Conservation (phyloP, 2,329 filamentous ascomycete species). For the Phoma herbarum region DNA sequence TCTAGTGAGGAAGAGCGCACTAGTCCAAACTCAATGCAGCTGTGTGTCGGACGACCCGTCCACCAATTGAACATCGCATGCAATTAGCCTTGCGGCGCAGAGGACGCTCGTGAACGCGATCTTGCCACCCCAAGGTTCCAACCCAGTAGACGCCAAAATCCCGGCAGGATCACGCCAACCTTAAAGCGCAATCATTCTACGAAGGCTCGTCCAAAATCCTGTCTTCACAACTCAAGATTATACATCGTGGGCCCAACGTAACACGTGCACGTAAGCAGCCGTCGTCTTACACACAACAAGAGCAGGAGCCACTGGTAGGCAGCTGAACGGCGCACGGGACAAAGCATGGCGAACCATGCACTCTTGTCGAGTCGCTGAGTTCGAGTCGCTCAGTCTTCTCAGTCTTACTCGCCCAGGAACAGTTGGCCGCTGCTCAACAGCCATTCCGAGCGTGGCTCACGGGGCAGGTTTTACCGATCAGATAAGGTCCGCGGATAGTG, state of each 20-base stretch:
- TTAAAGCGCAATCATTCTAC: not conserved
- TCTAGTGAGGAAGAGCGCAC: not conserved
- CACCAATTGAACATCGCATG: not conserved
- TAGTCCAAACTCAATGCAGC: not conserved
- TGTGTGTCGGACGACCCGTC: not conserved
- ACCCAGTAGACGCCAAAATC: not conserved
- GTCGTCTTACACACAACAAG: not conserved
- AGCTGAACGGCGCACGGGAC: not conserved
- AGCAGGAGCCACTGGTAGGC: not conserved
- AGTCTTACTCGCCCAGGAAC: not conserved
- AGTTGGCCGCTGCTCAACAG: not conserved
- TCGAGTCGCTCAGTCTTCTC: not conserved
- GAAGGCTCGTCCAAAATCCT: not conserved
- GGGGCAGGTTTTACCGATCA: not conserved
- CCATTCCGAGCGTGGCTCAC: not conserved
- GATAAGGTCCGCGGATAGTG: not conserved
- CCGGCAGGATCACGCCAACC: too few species aligned
- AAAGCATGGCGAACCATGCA: not conserved
- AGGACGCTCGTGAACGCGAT: not conserved
- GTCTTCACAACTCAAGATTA: not conserved
- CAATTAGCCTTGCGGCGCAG: too few species aligned
- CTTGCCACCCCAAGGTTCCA: not conserved
- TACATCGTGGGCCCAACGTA: not conserved
- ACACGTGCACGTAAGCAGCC: constrained; percentile 5
- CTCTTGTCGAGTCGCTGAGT: not conserved